phyloP scores from a whole-genome alignment of 345 rosid species.

The Populus alba region DNA sequence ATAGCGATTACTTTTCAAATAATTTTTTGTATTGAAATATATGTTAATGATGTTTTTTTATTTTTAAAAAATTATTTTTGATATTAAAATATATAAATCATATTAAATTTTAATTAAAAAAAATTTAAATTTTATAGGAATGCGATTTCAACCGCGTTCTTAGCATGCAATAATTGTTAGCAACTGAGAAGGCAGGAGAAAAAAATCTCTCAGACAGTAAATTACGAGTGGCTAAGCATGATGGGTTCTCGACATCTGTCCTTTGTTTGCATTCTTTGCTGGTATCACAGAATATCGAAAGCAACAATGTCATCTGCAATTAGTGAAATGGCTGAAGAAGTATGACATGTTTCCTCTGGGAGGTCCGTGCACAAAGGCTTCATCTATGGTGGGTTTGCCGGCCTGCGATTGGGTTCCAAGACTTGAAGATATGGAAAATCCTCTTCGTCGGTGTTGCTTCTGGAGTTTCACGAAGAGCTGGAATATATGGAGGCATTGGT shows the following conservation, averaged over 20 bases:
- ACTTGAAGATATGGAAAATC: slow-evolving; percentile 63
- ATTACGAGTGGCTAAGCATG: slow-evolving; percentile 45
- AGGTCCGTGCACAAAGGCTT: slow-evolving; percentile 65
- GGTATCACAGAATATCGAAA: slow-evolving; percentile 46
- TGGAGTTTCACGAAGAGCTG: slow-evolving; percentile 69
- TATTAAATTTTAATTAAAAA: too few relatives aligned
- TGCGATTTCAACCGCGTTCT: too few relatives aligned
- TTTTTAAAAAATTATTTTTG: too few relatives aligned
- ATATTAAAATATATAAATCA: too few relatives aligned
- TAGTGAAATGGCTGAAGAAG: slow-evolving; percentile 70
- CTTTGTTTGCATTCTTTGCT: slow-evolving; percentile 77
- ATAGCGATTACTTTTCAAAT: too few relatives aligned
- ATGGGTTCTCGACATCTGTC: slow-evolving; percentile 63
- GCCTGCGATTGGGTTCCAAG: slow-evolving; percentile 79
- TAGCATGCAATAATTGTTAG: slow-evolving; percentile 63
- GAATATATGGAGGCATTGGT: slow-evolving; percentile 45
- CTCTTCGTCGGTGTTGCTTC: slow-evolving; percentile 57
- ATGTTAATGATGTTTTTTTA: too few relatives aligned
- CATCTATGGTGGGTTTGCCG: slow-evolving; percentile 44
- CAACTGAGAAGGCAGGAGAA: slow-evolving; percentile 45
- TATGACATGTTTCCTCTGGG: slow-evolving; percentile 75
- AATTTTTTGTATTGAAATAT: too few relatives aligned
- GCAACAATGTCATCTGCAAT: slow-evolving; percentile 46
- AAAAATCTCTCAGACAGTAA: slow-evolving; percentile 34
- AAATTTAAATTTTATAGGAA: too few relatives aligned